Evolutionary conservation across 2,329 filamentous ascomycete species (phyloP).

Genomic region (Ophiostoma triangulosporum): DNA sequence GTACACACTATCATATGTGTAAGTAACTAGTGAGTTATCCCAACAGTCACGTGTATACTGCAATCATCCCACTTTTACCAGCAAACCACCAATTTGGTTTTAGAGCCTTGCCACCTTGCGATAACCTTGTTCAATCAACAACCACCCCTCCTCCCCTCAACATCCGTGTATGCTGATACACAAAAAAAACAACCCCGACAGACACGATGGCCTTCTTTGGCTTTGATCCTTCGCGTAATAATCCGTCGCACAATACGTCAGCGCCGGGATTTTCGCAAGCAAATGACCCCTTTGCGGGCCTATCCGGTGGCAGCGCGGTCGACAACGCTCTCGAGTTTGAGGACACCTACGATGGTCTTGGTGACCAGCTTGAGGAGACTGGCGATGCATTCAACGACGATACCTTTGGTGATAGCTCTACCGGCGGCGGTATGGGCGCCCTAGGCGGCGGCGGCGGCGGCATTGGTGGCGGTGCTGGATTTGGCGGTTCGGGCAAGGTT

Average conservation of each 20-base stretch:
- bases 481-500: constrained; percentile 18
- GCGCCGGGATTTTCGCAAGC: constrained; percentile 71
- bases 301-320: constrained; percentile 52
- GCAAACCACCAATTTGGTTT: not conserved
- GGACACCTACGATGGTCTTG: constrained; percentile 91
- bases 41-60: too few relatives aligned
- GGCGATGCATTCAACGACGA: constrained; percentile 95
- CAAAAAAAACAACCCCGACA: not conserved
- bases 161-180: not conserved
- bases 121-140: not conserved
- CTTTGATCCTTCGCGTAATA: constrained; percentile 18
- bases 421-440: not conserved
- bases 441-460: constrained; percentile 8
- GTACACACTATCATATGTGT: not conserved
- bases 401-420: constrained; percentile 56
- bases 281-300: constrained; percentile 76
- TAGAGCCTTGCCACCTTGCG: not conserved
- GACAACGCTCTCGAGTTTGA: constrained; percentile 65
- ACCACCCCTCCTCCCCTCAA: not conserved
- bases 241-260: constrained; percentile 42
- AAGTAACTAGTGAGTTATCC: not conserved
- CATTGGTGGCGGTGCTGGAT: not conserved
- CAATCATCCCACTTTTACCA: not conserved
- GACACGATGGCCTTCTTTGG: constrained; percentile 63
- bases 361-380: constrained; percentile 78